Base-by-base conservation (phyloP, 2,329 filamentous ascomycete species). In the Pseudogymnoascus sp. region DNA sequence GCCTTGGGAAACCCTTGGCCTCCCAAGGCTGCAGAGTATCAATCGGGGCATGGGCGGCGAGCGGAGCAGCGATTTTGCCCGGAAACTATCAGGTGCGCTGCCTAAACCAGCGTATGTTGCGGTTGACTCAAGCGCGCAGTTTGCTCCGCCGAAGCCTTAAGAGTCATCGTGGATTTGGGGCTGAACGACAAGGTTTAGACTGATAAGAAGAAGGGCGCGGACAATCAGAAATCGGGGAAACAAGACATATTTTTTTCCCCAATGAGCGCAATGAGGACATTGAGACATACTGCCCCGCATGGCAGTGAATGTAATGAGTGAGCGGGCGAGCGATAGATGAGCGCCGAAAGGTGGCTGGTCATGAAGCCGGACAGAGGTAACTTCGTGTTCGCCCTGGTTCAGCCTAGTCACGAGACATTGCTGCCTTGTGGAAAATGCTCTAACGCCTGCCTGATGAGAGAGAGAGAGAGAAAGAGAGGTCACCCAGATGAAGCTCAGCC, bases 81-180 rank as follows among this genome's bases (percentile, higher is more conserved):
- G 28, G 28, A 33, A 33, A 28, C 50, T 57, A 57, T 57, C 50
- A 57, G 50, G 50, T 57, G 50, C 28, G 50, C 50, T 57, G 50
- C 50, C 50, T 57, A 57, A 57, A 57, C 28, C 28, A 33, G 50
- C 50, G 50, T 33, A 57, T 57, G 10, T 33, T 57, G 50, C 50
- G 28, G 50, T 57, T 57, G 28, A 57, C 50, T 57, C 50, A 57
- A 57, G 50, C 50, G 50, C 50, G 50, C 50, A 57, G 50, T 57
- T 57, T 57, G 28, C 50, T 57, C 28, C 19, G 50, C 50, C 28
- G 50, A 57, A 33, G 50, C 50, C 50, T 57, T 35, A 57, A 33
- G 50, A 57, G 50, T 57, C 50, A 57, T 33, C 19, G 28, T 57
- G 50, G 50, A 57, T 57, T 21, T 57, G 28, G 28, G 50, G 50